Base-by-base conservation (phyloP, 2,329 filamentous ascomycete species). In the Paecilomyces formosus region DNA sequence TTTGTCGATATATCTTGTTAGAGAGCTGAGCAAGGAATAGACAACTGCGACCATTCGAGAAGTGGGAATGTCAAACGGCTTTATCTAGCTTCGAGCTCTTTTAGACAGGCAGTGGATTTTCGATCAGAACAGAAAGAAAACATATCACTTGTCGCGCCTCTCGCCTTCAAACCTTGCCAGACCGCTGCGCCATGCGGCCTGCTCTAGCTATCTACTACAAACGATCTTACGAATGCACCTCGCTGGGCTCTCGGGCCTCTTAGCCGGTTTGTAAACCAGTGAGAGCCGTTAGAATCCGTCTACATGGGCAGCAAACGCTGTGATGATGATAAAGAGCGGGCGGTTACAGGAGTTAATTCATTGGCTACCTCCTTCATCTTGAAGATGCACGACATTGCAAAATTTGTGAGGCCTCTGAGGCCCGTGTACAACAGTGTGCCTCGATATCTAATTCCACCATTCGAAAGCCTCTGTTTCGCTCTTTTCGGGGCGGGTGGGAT, bases 81-180 rank as follows among this genome's bases (percentile, higher is more conserved):
- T 82, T 83, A 84, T 82, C 84, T 88, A 89, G 86, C 84, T 85
- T 84, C 82, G 76, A 76, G 76, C 71, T 86, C 83, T 85, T 85
- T 89, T 89, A 87, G 86, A 88, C 84, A 87, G 78, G 75, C 78
- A 76, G 62, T 70, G 66, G 65, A 69, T 68, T 66, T 67, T 69
- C 66, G 66, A 64, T 65, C 69, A 68, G 62, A 70, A 59, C 60
- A 65, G 69, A 64, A 68, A 67, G 64, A 66, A 65, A 61, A 65
- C 65, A 68, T 67, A 69, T 68, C 68, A 71, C 65, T 71, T 71
- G 67, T 69, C 72, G 60, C 70, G 71, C 70, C 71, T 68, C 21
- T 52, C 50, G 50, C 50, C 50, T 52, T 24, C 11, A 52, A 45
- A 45, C 39, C 50, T 28, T 52, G 50, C 21, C 21, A 66, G 65